Percentiles rank a stretch among this genome's conserved stretches.
phyloP scores from a whole-genome alignment of 345 rosid species.

The Capsella bursapastoris region DNA sequence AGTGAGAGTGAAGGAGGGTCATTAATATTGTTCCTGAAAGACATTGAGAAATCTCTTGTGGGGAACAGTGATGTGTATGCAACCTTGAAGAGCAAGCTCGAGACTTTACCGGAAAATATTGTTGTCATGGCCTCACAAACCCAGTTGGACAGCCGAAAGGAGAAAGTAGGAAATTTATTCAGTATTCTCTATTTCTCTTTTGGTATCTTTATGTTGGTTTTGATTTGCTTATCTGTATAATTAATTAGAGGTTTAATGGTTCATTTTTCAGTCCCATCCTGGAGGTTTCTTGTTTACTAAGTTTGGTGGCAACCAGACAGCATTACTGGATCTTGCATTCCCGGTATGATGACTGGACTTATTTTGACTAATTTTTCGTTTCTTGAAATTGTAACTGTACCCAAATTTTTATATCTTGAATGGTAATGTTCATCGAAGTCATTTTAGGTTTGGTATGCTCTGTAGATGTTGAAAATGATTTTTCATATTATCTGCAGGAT shows the following conservation, averaged over 20 bases:
- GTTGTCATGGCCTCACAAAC: constrained; percentile 92
- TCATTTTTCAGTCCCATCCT: constrained; percentile 74
- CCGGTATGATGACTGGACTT: constrained; percentile 60
- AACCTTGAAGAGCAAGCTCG: constrained; percentile 76
- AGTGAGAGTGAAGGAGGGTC: constrained; percentile 76
- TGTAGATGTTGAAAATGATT: constrained; percentile 24
- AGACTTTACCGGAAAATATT: constrained; percentile 72
- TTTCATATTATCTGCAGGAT: constrained; percentile 60
- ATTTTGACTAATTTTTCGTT: constrained; percentile 5
- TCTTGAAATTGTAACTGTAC: not conserved
- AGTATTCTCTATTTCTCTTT: constrained; percentile 6
- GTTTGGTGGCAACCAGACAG: constrained; percentile 92
- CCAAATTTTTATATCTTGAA: constrained; percentile 2
- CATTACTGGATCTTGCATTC: constrained; percentile 88
- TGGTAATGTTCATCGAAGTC: not conserved
- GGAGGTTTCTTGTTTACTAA: constrained; percentile 93
- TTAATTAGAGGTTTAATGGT: constrained; percentile 27
- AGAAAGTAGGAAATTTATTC: constrained; percentile 61
- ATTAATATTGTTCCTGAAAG: constrained; percentile 84
- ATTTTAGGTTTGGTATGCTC: constrained; percentile 1
- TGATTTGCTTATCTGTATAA: not conserved
- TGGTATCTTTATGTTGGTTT: constrained; percentile 26
- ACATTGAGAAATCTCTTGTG: constrained; percentile 80
- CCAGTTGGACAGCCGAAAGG: constrained; percentile 90
- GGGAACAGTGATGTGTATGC: constrained; percentile 74